Conservation (phyloP, 2,329 filamentous ascomycete species). For the Calonectria montana region DNA sequence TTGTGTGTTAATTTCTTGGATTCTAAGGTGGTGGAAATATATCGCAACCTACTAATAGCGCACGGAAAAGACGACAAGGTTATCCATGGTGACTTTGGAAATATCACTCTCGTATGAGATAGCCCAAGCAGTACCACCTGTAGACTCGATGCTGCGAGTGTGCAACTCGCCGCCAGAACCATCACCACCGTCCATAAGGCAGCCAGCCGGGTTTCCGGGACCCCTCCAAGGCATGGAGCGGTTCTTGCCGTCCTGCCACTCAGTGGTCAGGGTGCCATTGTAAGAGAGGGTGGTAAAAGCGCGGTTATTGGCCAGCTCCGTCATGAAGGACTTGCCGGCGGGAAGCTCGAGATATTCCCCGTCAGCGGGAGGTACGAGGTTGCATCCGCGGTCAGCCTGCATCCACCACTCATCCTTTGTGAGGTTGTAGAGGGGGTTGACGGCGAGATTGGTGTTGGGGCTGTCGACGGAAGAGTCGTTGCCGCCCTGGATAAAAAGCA, state of each 20-base stretch:
- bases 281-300: constrained; percentile 60
- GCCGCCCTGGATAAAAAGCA: constrained; percentile 37
- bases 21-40: background rate
- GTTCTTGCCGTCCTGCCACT: constrained; percentile 60
- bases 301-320: constrained; percentile 63
- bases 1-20: background rate
- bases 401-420: constrained; percentile 61
- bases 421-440: constrained; percentile 60
- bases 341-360: constrained; percentile 56
- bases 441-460: constrained; percentile 56
- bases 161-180: constrained; percentile 60
- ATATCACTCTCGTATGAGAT: constrained; percentile 63
- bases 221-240: constrained; percentile 59
- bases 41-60: constrained; percentile 51
- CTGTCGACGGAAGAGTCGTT: constrained; percentile 48
- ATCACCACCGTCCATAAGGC: constrained; percentile 43
- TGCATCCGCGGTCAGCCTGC: constrained; percentile 60
- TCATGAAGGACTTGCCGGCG: constrained; percentile 59
- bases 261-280: constrained; percentile 48
- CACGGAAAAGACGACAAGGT: constrained; percentile 63
- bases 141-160: constrained; percentile 54
- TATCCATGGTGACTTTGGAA: constrained; percentile 59
- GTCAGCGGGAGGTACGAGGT: constrained; percentile 48
- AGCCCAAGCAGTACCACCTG: constrained; percentile 61
- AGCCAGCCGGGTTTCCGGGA: constrained; percentile 39